A percentile compares a stretch with the other conserved stretches of the same genome.
Evolutionary conservation across 2,329 filamentous ascomycete genomes (phyloP).

Genomic region (Berkeleyomyces rouxiae): DNA sequence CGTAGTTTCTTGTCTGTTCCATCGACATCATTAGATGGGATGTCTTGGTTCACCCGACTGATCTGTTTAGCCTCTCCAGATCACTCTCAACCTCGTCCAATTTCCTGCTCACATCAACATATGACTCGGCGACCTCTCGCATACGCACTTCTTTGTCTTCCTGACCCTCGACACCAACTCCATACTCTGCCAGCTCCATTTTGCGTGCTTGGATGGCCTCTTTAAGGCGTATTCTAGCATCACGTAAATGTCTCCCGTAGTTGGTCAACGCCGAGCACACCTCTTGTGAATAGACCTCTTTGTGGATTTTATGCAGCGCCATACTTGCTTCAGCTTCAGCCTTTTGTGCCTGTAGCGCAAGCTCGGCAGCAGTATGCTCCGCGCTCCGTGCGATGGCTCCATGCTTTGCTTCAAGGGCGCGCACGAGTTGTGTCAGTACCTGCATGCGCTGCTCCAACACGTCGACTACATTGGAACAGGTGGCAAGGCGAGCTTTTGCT

Average conservation of each 20-base stretch:
- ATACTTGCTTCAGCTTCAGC: constrained; percentile 25
- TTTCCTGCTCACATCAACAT: constrained; percentile 32
- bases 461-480: constrained; percentile 17
- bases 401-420: constrained; percentile 38
- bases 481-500: constrained; percentile 23
- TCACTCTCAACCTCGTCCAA: constrained; percentile 34
- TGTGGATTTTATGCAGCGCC: constrained; percentile 22
- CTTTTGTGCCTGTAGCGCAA: constrained; percentile 27
- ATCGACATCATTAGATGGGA: constrained; percentile 5
- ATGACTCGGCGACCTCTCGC: constrained; percentile 36
- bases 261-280: constrained; percentile 26
- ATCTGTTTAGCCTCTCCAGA: constrained; percentile 22
- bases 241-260: constrained; percentile 33
- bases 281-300: constrained; percentile 30
- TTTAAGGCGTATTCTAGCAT: constrained; percentile 29
- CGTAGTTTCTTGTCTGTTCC: background rate
- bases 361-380: constrained; percentile 32
- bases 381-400: constrained; percentile 33
- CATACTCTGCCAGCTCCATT: constrained; percentile 33
- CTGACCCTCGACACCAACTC: constrained; percentile 24
- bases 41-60: background rate
- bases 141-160: constrained; percentile 31
- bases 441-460: constrained; percentile 24
- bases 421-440: constrained; percentile 28
- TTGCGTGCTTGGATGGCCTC: constrained; percentile 27